Evolutionary conservation across 169 alveolate genomes (phyloP), one percentile per base, ranked within the genome.

Genomic region (Cryptosporidium viatorum): DNA sequence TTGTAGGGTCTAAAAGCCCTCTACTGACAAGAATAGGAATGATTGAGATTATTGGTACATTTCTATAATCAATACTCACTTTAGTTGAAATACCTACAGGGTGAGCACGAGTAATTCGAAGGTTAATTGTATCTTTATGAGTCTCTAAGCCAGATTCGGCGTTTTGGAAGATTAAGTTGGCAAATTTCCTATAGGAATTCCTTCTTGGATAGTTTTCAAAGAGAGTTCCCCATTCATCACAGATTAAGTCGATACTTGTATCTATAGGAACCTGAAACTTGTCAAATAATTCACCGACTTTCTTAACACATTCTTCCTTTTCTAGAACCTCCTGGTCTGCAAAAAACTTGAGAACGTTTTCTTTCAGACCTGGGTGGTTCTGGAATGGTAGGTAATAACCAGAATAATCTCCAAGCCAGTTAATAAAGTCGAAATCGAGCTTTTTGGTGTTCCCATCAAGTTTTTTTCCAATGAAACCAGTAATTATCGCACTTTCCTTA

Each of bases 351-450:
- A 67, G 52, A 18, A 65, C 18, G 23, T 45, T 65, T 48, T 80
- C 75, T 37, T 45, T 80, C 14, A 65, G 21, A 3, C 89, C 75
- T 12, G 86, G 86, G 29, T 80, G 29, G 68, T 59, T 41, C 10
- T 62, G 62, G 62, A 62, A 62, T 1, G 89, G 89, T 8, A 80
- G n/a, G 55, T 80, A 80, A 18, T 31, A 33, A 16, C 89, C 89
- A n/a, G 89, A 59, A 35, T 80, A 35, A 31, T 62, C 62, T 23
- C 41, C 48, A 3, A 80, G 50, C 89, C 89, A 80, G 59, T 80
- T 67, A 35, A 80, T 14, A 29, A 80, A 80, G 23, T 80, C 80
- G 8, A 26, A 26, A 23, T 26, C 62, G 14, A 80, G 35, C 45
- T 59, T 59, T 18, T 41, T 80, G 10, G 35, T 67, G 52, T 60